These are phyloP conservation scores for Phytophthora pinifolia DNA, from an alignment of 352 stramenopile species.

Conservation along the genomic window DNA sequence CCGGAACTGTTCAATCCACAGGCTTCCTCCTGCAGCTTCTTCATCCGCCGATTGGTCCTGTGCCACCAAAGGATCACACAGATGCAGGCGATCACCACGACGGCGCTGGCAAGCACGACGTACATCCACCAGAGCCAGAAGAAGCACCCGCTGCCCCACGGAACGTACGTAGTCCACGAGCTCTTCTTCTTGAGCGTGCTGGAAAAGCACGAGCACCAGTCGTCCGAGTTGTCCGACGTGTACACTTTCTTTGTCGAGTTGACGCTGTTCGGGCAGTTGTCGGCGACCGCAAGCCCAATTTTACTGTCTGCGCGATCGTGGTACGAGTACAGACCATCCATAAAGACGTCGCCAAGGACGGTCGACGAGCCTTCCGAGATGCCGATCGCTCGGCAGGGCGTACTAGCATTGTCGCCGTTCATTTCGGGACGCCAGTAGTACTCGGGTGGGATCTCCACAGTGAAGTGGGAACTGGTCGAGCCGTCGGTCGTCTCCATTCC, in stretches of 20 bases:
- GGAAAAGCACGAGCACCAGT: conserved; percentile 80
- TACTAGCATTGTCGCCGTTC: conserved; percentile 57
- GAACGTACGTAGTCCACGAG: conserved; percentile 51
- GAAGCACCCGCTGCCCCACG: conserved; percentile 69
- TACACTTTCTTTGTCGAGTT: conserved; percentile 79
- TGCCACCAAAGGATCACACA: conserved; percentile 68
- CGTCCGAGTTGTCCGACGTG: conserved; percentile 34
- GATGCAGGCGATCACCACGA: conserved; percentile 58
- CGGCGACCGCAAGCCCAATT: conserved; percentile 66
- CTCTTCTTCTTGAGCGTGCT: conserved; percentile 58
- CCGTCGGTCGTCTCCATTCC: conserved; percentile 51
- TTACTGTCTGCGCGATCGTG: conserved; percentile 67
- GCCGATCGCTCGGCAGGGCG: conserved; percentile 69
- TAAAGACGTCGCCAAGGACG: conserved; percentile 83
- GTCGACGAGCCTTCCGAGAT: conserved; percentile 71
- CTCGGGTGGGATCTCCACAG: conserved; percentile 75
- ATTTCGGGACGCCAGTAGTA: conserved; percentile 86
- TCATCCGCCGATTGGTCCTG: conserved; percentile 41
- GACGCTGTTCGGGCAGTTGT: conserved; percentile 78
- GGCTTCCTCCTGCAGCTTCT: conserved; percentile 40
- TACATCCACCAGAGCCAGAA: conserved; percentile 90
- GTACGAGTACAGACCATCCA: conserved; percentile 80
- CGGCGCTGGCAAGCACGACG: conserved; percentile 57
- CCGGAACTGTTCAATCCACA: conserved; percentile 11
- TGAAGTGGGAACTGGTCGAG: conserved; percentile 69